Base-by-base conservation (phyloP, 768 basidiomycete species). In the Tulasnella calospora region DNA sequence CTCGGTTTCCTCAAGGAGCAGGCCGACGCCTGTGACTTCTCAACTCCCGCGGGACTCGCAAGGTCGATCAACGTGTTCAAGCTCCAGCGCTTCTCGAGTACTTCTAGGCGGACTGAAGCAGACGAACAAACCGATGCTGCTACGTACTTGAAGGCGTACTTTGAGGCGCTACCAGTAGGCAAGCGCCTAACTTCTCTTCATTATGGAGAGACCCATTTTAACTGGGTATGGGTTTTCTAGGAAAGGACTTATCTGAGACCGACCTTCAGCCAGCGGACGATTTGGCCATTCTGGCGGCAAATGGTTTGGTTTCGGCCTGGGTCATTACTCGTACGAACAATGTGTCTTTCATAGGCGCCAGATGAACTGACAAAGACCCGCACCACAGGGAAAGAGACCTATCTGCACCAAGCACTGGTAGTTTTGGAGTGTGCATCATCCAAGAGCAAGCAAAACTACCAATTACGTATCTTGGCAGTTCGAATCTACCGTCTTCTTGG, bases 231-330 rank as follows among this genome's bases (percentile, higher is more conserved):
- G 55, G 2, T 9, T 30, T 67, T 21, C 15, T 79, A 85, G 85
- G 94, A 70, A 84, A 85, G 57, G 85, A 88, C 73, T 86, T 96
- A 27, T 89, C 91, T 10, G 83, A 86, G 5, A 92, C 94, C 0
- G 96, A 97, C 81, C 86, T 96, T 35, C 96, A 97, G 82, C 93
- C 92, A 23, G 92, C 90, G 0, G 96, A 98, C 81, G 96, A 96
- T 82, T 88, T 97, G 41, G 91, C 88, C 35, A 86, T 96, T 36
- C 85, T 98, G 30, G 90, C 92, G 8, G 91, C 88, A 2, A 92
- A 92, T 81, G 88, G 88, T 2, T 87, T 90, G 75, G 87, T 95
- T 69, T 40, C 69, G 0, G 82, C 82, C 0, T 84, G 81, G 80
- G 36, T 79, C 3, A 19, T 76, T 0, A 81, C 83, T 5, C 46